Base-by-base conservation (phyloP, 345 rosid species). In the Rubroshorea leprosula region DNA sequence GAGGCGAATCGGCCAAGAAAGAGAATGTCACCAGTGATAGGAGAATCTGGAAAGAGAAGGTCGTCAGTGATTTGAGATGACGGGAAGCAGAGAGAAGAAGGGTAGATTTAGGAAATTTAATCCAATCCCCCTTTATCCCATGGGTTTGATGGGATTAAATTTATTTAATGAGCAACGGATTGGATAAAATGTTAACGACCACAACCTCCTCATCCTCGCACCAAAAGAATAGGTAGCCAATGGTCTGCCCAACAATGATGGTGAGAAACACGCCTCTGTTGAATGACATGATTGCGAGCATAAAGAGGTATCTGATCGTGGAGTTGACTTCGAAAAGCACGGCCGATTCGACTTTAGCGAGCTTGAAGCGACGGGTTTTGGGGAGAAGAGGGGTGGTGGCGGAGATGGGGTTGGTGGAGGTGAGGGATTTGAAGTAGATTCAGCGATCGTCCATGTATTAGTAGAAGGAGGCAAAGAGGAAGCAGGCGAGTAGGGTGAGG, bases 211-310 rank as follows among this genome's bases (percentile, higher is more conserved):
- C 80, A 44, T 49, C 79, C 0, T 66, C 83, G 23, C 69, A 63
- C 66, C 89, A 63, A 57, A 86, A 86, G 26, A 77, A 16, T 2
- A 70, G 69, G 55, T 77, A 89, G 0, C 97, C 97, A 38, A 74
- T 66, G 25, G 77, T 24, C 21, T 86, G 72, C 14, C 97, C 97
- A 22, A 67, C 13, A 18, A 89, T 82, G 22, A 89, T 65, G 0
- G 89, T n/a, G n/a, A n/a, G n/a, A n/a, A n/a, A n/a, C n/a, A n/a
- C n/a, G n/a, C n/a, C n/a, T n/a, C n/a, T n/a, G 60, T 89, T 89
- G 66, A 89, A 86, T 21, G 91, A 86, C 95, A 89, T 89, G 62
- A 74, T 73, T 21, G 86, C 87, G 1, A 84, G 82, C 95, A 89
- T 86, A 66, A 89, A 64, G 66, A 89, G 27, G 72, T 89, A 89